A percentile compares a stretch with the other conserved stretches of the same genome.
Conservation (phyloP, 2,329 filamentous ascomycete species). For the Tolypocladium inflatum region DNA sequence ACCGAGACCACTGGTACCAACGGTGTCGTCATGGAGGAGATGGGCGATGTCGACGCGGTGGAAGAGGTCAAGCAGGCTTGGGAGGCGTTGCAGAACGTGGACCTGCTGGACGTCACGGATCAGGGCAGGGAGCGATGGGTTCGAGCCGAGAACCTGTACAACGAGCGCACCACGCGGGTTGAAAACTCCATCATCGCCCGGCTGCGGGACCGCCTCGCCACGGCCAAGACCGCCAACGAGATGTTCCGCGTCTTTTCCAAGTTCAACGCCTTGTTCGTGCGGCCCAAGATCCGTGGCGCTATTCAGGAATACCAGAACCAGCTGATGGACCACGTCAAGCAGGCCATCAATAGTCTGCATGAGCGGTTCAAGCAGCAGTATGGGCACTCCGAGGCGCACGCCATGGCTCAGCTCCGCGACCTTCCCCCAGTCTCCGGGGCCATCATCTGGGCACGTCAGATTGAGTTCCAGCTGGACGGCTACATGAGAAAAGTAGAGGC, state of each 20-base stretch:
- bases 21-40: constrained; percentile 76
- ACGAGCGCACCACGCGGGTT: constrained; percentile 90
- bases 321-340: constrained; percentile 95
- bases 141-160: constrained; percentile 90
- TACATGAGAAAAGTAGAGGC: constrained; percentile 99
- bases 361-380: constrained; percentile 99
- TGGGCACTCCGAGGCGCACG: constrained; percentile 92
- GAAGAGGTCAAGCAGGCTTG: constrained; percentile 95
- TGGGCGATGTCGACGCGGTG: constrained; percentile 93
- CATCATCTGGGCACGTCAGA: constrained; percentile 96
- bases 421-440: constrained; percentile 91
- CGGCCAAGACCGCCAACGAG: constrained; percentile 94
- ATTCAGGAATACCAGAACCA: constrained; percentile 98
- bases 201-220: constrained; percentile 83
- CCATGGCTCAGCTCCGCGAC: constrained; percentile 95
- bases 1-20: constrained; percentile 43
- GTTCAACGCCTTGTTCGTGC: constrained; percentile 96
- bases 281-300: constrained; percentile 96
- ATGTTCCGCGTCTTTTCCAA: constrained; percentile 99
- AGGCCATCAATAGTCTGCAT: constrained; percentile 85
- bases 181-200: constrained; percentile 98
- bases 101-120: constrained; percentile 82
- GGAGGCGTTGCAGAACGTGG: constrained; percentile 86
- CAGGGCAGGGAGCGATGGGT: constrained; percentile 90
- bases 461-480: constrained; percentile 86